Conservation (phyloP, 257 asterid genomes). For the Solanum chilense region DNA sequence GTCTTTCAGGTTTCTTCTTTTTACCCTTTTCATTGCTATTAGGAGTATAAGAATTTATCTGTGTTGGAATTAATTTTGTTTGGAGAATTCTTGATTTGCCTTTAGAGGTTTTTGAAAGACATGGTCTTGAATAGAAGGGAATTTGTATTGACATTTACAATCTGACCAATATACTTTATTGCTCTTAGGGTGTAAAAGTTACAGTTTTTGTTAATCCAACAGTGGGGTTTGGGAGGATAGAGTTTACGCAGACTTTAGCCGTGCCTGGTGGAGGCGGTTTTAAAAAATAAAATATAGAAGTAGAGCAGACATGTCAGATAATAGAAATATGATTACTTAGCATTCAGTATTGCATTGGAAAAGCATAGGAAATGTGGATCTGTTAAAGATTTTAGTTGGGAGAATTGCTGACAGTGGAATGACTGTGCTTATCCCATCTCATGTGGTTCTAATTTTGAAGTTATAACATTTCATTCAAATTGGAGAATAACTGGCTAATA, state of each 20-base stretch:
- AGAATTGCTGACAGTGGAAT: neutral
- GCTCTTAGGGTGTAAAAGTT: neutral
- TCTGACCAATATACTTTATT: neutral
- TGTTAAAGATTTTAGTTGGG: neutral
- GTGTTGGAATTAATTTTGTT: neutral
- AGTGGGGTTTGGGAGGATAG: neutral
- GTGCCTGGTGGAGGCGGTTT: neutral
- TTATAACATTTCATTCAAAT: too few relatives aligned
- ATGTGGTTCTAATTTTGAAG: neutral
- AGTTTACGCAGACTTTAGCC: neutral
- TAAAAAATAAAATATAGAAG: neutral
- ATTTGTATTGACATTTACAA: neutral
- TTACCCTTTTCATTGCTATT: neutral
- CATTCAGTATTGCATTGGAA: neutral
- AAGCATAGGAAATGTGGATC: neutral
- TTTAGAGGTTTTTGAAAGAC: neutral
- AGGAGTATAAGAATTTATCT: neutral
- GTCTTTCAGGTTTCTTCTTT: conserved; percentile 51
- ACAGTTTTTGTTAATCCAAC: neutral
- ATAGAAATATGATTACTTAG: neutral
- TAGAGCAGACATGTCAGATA: neutral
- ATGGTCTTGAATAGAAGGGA: neutral
- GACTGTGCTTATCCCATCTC: neutral
- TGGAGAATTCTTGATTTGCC: neutral
- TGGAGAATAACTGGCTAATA: too few relatives aligned